Conservation (phyloP, 257 asterid genomes). For the Mentha longifolia region DNA sequence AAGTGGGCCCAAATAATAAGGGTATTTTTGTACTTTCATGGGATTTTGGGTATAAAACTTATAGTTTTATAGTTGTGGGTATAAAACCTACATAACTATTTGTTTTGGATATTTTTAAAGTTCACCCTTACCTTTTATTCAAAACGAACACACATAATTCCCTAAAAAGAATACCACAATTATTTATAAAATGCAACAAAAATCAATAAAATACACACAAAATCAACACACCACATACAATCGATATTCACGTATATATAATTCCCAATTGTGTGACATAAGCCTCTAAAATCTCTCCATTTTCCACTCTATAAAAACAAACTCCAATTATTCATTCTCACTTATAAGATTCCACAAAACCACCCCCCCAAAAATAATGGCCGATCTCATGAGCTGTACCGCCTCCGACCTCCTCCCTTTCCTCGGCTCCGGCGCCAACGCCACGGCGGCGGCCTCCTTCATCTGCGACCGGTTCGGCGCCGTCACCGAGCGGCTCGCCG, state of each 20-base stretch:
- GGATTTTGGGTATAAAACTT: too few relatives aligned
- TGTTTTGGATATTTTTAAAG: too few relatives aligned
- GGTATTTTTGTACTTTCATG: too few relatives aligned
- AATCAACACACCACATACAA: not conserved
- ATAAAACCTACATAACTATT: too few relatives aligned
- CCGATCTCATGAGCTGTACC: conserved; percentile 43
- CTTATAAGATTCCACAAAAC: not conserved
- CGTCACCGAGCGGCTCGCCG: conserved; percentile 43
- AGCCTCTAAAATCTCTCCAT: conserved; percentile 10
- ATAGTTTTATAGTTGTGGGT: too few relatives aligned
- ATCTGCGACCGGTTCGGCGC: conserved; percentile 52
- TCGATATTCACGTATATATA: not conserved
- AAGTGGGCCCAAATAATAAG: too few relatives aligned
- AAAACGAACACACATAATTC: too few relatives aligned
- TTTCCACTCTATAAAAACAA: conserved; percentile 12
- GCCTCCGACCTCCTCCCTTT: conserved; percentile 66
- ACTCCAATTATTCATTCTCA: conserved; percentile 16
- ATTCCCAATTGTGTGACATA: not conserved
- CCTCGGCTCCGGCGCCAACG: conserved; percentile 54
- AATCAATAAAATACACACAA: not conserved
- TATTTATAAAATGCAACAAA: not conserved
- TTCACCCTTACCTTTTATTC: too few relatives aligned
- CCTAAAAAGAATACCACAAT: not conserved
- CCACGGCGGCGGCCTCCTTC: conserved; percentile 60
- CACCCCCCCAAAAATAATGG: conserved; percentile 26